These are phyloP conservation scores for Phytopythium oedochilum DNA, from an alignment of 352 stramenopile species.

Conservation along the genomic window DNA sequence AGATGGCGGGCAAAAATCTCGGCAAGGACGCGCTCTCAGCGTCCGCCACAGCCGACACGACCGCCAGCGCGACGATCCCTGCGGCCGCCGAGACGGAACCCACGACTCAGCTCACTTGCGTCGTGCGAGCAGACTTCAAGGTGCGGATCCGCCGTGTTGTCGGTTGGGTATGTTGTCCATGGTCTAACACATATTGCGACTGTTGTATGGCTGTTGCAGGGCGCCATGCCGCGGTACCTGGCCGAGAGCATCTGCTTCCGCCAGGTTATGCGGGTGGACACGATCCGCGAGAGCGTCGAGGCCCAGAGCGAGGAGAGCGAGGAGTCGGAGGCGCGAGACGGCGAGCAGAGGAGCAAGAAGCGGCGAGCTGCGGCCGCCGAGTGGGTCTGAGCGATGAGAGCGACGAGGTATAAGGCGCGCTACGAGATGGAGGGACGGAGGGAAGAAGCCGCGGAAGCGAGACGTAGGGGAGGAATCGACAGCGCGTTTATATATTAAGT, in stretches of 20 bases:
- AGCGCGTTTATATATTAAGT: slow-evolving; percentile 1
- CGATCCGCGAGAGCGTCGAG: slow-evolving; percentile 48
- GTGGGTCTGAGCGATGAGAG: not conserved
- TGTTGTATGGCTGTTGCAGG: slow-evolving; percentile 8
- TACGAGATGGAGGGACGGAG: not conserved
- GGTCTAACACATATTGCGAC: not conserved
- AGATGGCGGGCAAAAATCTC: slow-evolving; percentile 3
- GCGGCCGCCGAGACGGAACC: slow-evolving; percentile 1
- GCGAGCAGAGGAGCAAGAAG: not conserved
- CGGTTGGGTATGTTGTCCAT: too few relatives aligned
- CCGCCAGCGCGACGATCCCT: not conserved
- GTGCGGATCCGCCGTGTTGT: slow-evolving; percentile 9
- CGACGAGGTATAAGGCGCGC: not conserved
- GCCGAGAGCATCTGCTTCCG: slow-evolving; percentile 74
- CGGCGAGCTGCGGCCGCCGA: not conserved
- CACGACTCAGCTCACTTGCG: slow-evolving; percentile 42
- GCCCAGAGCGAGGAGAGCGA: slow-evolving; percentile 12
- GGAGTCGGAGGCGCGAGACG: not conserved
- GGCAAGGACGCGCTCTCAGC: not conserved
- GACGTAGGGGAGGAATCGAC: too few relatives aligned
- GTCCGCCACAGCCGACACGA: not conserved
- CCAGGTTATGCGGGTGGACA: slow-evolving; percentile 60
- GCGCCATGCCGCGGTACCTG: slow-evolving; percentile 55
- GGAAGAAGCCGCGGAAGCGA: too few relatives aligned
- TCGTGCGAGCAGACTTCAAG: slow-evolving; percentile 61